These are phyloP conservation scores for Forsythia suspensa DNA, from an alignment of 257 asterid genomes.

Conservation along the genomic window DNA sequence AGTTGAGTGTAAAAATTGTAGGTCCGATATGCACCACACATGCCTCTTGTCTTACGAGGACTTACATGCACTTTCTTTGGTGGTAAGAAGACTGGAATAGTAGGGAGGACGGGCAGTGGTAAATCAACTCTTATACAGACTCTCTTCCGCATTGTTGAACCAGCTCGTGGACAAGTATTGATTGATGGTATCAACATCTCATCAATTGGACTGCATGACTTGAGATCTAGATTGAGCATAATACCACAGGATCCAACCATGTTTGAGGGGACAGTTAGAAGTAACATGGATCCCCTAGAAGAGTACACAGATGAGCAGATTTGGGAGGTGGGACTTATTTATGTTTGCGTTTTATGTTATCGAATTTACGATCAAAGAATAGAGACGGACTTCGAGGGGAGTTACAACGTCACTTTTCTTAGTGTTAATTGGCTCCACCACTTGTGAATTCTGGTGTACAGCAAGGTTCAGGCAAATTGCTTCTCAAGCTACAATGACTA, in stretches of 20 bases:
- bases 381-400: background rate
- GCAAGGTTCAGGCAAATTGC: background rate
- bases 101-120: constrained; percentile 35
- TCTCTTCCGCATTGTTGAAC: constrained; percentile 28
- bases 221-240: constrained; percentile 61
- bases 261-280: constrained; percentile 28
- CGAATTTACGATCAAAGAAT: background rate
- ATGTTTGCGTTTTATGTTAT: background rate
- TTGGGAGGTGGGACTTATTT: constrained; percentile 70
- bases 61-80: constrained; percentile 43
- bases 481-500: background rate
- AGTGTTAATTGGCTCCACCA: constrained; percentile 26
- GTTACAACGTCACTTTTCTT: background rate
- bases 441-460: background rate
- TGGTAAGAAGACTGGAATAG: constrained; percentile 26
- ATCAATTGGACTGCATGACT: constrained; percentile 76
- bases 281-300: constrained; percentile 70
- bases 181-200: constrained; percentile 68
- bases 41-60: constrained; percentile 87
- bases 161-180: constrained; percentile 56
- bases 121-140: constrained; percentile 30
- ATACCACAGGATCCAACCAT: constrained; percentile 35
- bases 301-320: constrained; percentile 44
- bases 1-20: constrained; percentile 20
- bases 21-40: constrained; percentile 88